Percentiles rank a stretch among this genome's conserved stretches.
These are phyloP conservation scores for Tubosaeta sp. DNA, from an alignment of 768 basidiomycete genomes.

Conservation along the genomic window DNA sequence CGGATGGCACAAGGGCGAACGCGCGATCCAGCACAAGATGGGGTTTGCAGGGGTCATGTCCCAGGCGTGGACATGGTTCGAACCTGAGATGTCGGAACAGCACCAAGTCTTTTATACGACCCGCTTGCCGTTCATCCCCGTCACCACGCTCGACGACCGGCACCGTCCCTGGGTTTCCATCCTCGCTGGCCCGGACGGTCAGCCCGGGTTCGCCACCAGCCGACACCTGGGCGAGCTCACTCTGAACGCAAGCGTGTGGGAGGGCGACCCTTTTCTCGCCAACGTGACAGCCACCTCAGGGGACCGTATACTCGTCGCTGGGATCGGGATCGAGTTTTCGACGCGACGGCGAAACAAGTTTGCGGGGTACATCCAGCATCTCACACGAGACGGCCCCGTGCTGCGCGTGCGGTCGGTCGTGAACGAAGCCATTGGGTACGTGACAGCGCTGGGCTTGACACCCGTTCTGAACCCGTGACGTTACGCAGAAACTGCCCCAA, in stretches of 20 bases:
- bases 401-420: conserved; percentile 39
- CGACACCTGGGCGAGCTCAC: conserved; percentile 35
- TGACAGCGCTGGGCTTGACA: neutral
- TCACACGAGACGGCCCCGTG: conserved; percentile 28
- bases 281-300: conserved; percentile 22
- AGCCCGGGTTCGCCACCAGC: conserved; percentile 41
- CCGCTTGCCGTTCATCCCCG: conserved; percentile 49
- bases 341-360: conserved; percentile 62
- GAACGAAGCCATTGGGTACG: conserved; percentile 57
- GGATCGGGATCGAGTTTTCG: conserved; percentile 58
- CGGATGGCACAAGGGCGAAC: conserved; percentile 49
- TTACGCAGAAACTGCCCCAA: conserved; percentile 61
- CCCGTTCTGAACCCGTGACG: neutral
- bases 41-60: conserved; percentile 37
- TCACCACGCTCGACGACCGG: conserved; percentile 48
- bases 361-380: conserved; percentile 44
- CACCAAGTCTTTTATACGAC: conserved; percentile 48
- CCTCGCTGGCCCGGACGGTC: conserved; percentile 41
- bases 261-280: conserved; percentile 51
- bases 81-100: conserved; percentile 44
- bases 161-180: conserved; percentile 60
- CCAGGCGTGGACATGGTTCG: conserved; percentile 37
- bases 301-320: conserved; percentile 41
- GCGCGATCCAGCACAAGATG: conserved; percentile 44
- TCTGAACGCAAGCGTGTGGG: conserved; percentile 41